Evolutionary conservation across 306 rosid genomes (phyloP).

Genomic region (Spatholobus suberectus): DNA sequence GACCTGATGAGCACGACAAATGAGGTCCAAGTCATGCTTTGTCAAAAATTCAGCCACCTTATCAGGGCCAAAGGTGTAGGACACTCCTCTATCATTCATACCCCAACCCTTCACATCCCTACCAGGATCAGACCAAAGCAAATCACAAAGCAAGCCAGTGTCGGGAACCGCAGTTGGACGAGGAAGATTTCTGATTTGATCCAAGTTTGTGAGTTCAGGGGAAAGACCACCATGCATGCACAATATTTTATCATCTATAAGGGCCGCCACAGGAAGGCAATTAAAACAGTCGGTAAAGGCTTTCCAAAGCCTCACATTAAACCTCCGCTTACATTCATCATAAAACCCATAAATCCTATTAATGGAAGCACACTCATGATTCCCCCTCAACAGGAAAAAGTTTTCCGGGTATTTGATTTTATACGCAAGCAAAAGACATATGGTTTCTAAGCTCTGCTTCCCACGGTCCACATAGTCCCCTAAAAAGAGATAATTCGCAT

Average conservation of each 20-base stretch:
- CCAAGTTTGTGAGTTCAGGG: slow-evolving; percentile 79
- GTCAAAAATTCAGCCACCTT: slow-evolving; percentile 78
- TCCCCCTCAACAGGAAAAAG: slow-evolving; percentile 92
- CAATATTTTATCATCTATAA: slow-evolving; percentile 87
- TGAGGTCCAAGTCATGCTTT: slow-evolving; percentile 87
- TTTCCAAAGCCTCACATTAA: slow-evolving; percentile 97
- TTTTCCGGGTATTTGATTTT: slow-evolving; percentile 90
- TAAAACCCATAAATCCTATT: slow-evolving; percentile 92
- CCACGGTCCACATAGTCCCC: slow-evolving; percentile 98
- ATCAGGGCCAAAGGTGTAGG: slow-evolving; percentile 94
- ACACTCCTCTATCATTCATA: slow-evolving; percentile 94
- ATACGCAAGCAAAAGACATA: slow-evolving; percentile 91
- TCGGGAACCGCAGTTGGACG: slow-evolving; percentile 89
- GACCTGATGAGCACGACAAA: slow-evolving; percentile 98
- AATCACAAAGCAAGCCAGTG: slow-evolving; percentile 90
- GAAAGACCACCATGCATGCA: slow-evolving; percentile 99
- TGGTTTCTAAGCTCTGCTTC: slow-evolving; percentile 93
- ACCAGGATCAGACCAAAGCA: slow-evolving; percentile 97
- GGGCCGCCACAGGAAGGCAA: slow-evolving; percentile 94
- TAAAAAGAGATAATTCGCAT: slow-evolving; percentile 81
- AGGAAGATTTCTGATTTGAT: slow-evolving; percentile 72
- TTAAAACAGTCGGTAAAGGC: slow-evolving; percentile 84
- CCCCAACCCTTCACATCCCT: slow-evolving; percentile 97
- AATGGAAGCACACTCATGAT: slow-evolving; percentile 93
- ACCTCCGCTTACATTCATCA: slow-evolving; percentile 94